Evolutionary conservation across 2,329 filamentous ascomycete species (phyloP), one percentile per base, ranked within the genome.

Genomic region (Penicillium griseofulvum): DNA sequence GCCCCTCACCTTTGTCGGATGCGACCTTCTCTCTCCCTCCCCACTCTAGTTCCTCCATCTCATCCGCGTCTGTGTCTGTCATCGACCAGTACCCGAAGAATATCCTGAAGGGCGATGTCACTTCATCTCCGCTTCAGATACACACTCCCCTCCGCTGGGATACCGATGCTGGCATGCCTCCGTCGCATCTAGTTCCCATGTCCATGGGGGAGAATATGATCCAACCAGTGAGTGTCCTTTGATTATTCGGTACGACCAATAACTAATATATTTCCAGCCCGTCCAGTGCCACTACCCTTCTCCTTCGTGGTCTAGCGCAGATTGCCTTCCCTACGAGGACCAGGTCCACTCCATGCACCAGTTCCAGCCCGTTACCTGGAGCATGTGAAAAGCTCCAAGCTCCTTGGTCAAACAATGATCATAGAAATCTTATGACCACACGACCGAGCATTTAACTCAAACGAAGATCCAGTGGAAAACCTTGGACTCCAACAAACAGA

Each of bases 1-100:
- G 74, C 57, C 70, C 71, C n/a, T 77, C 75, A n/a, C 75, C 75
- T 34, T 63, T 69, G 4, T 75, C 73, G 1, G 73, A 75, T 53
- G 65, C 66, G 33, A 64, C 69, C 17, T 68, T 69, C 34, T 71
- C 66, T 36, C 60, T 72, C 39, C 68, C 68, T 45, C 63, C 65
- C 39, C 65, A 67, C 53, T 61, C 67, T 36, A 64, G 63, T 42
- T 69, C 67, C 37, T 71, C 70, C 2, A 63, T 71, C 34, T 71
- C 70, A 33, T 71, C 71, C 14, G 67, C 65, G 33, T 69, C 70
- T n/a, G 64, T 68, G 16, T 67, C 71, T 1, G 55, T 70, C 22
- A 68, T 74, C 44, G 73, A 74, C 22, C 64, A 66, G 14, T 74
- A 71, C 52, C 63, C 71, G 10, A 71, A 71, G 49, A 62, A 59